A percentile compares a stretch with the other conserved stretches of the same genome.
Conservation (phyloP, 2,329 filamentous ascomycete genomes). For the Fusarium fujikuroi region DNA sequence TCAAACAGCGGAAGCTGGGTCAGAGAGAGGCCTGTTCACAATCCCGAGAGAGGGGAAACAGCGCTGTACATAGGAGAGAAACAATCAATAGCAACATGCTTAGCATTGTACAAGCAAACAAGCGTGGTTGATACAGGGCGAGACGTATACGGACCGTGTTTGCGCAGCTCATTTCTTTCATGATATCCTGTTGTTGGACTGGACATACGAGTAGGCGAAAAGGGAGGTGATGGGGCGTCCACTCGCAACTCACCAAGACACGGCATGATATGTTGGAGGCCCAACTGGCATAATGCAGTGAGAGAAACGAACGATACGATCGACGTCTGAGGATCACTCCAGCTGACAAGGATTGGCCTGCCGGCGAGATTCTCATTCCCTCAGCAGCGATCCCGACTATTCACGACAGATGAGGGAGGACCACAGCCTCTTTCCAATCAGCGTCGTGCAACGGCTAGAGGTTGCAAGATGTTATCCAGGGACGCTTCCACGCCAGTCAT, state of each 20-base stretch:
- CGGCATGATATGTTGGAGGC: slow-evolving; percentile 35
- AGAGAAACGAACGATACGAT: slow-evolving; percentile 40
- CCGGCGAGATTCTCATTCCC: slow-evolving; percentile 24
- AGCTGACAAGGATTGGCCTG: slow-evolving; percentile 41
- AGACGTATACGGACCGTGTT: slow-evolving; percentile 25
- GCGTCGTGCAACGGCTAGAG: slow-evolving; percentile 13
- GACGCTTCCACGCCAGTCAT: slow-evolving; percentile 34
- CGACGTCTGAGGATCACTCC: slow-evolving; percentile 33
- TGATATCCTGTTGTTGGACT: slow-evolving; percentile 14
- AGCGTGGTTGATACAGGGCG: slow-evolving; percentile 12
- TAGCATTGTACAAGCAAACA: background rate
- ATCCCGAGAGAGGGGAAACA: slow-evolving; percentile 41
- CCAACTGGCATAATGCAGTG: slow-evolving; percentile 27
- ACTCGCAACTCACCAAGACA: slow-evolving; percentile 35
- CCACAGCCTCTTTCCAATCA: slow-evolving; percentile 38
- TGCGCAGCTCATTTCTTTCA: slow-evolving; percentile 19
- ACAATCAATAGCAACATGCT: slow-evolving; percentile 6
- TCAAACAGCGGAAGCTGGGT: slow-evolving; percentile 35
- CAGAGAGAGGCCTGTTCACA: slow-evolving; percentile 45
- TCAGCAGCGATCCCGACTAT: slow-evolving; percentile 24
- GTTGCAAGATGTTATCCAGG: slow-evolving; percentile 18
- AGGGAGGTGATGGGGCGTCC: slow-evolving; percentile 40
- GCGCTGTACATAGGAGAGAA: slow-evolving; percentile 35
- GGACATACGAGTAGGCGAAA: slow-evolving; percentile 18
- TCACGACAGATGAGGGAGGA: slow-evolving; percentile 42